These are phyloP conservation scores for Saccharomycopsis lassenensis DNA, from an alignment of 805 yeast species.

Conservation along the genomic window DNA sequence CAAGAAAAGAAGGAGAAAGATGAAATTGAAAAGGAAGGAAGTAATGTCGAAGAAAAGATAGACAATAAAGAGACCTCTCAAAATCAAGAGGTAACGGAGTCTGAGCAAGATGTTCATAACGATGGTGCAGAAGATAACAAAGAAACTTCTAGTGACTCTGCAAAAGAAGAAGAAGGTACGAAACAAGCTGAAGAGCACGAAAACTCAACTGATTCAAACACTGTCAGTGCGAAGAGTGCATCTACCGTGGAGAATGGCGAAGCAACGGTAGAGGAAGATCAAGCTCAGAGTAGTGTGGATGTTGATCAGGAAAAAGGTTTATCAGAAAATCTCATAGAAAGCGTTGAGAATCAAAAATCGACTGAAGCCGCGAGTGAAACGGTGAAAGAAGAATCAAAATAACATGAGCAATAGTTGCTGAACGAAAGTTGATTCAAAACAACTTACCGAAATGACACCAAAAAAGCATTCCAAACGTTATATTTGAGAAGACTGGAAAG, in stretches of 20 bases:
- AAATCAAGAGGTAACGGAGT: no score
- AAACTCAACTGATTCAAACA: no score
- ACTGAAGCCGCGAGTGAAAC: background rate
- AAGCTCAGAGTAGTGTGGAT: background rate
- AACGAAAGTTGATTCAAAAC: background rate
- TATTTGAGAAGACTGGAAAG: background rate
- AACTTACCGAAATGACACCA: background rate
- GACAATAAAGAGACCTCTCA: no score
- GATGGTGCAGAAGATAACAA: no score
- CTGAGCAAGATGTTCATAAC: no score
- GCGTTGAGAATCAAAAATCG: background rate
- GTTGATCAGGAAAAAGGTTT: background rate
- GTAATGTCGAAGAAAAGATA: no score
- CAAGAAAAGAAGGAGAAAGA: slow-evolving; percentile 42
- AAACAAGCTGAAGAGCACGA: no score
- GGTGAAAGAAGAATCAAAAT: background rate
- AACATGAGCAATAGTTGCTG: background rate
- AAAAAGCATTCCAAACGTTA: background rate
- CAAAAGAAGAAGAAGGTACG: slow-evolving; percentile 9
- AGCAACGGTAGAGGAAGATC: background rate
- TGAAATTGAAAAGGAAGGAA: no score
- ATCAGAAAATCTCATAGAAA: background rate
- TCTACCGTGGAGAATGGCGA: no score
- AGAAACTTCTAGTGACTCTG: no score
- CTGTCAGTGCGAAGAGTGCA: no score